phyloP scores from a whole-genome alignment of 345 rosid genomes.

The Adansonia digitata region DNA sequence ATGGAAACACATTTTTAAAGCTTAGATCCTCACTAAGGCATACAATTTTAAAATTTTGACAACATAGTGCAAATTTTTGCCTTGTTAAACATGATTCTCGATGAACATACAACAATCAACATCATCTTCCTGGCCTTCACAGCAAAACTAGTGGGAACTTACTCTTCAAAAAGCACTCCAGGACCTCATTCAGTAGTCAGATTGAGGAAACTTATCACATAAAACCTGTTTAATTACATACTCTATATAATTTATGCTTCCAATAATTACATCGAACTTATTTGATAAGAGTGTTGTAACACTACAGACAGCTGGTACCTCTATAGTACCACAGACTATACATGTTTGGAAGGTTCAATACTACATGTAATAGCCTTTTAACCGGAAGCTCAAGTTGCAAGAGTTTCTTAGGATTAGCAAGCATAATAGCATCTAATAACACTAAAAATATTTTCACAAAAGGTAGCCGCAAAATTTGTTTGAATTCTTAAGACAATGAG shows the following conservation, averaged over 20 bases:
- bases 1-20: background rate
- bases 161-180: background rate
- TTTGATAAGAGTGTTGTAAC: background rate
- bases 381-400: background rate
- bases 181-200: background rate
- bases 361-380: background rate
- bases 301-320: too few relatives aligned
- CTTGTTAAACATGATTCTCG: background rate
- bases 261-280: background rate
- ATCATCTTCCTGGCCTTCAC: conserved; percentile 1
- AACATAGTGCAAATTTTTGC: background rate
- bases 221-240: background rate
- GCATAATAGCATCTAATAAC: background rate
- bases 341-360: background rate
- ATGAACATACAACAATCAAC: background rate
- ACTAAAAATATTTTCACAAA: background rate
- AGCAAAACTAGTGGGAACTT: background rate
- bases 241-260: background rate
- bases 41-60: background rate
- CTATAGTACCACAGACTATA: background rate
- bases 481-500: background rate
- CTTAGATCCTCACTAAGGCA: background rate
- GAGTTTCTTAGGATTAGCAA: background rate
- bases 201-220: background rate
- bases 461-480: background rate